phyloP scores from a whole-genome alignment of 176 grass and related monocot genomes.

The Ampelocalamus luodianensis region DNA sequence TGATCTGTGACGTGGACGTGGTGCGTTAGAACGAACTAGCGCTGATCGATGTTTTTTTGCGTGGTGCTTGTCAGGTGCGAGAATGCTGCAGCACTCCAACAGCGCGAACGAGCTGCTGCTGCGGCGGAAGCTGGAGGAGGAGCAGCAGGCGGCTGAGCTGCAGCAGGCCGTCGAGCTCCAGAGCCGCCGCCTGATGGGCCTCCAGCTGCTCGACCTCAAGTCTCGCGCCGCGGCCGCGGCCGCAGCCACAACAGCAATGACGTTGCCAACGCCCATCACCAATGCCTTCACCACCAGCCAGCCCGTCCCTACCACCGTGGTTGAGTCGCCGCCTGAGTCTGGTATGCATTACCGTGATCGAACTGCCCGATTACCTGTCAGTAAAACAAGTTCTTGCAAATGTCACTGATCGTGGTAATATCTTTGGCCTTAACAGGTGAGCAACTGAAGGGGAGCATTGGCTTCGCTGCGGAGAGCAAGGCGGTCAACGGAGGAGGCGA shows the following conservation, averaged over 20 bases:
- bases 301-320: background rate
- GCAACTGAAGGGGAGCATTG: slow-evolving; percentile 36
- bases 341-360: background rate
- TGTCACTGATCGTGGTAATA: slow-evolving; percentile 30
- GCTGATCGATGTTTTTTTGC: background rate
- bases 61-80: slow-evolving; percentile 48
- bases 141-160: slow-evolving; percentile 77
- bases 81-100: slow-evolving; percentile 76
- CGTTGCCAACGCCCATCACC: background rate
- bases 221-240: slow-evolving; percentile 23
- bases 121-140: slow-evolving; percentile 78
- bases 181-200: slow-evolving; percentile 65
- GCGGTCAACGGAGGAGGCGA: slow-evolving; percentile 56
- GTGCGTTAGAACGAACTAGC: background rate
- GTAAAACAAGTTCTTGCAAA: background rate
- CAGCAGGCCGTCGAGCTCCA: slow-evolving; percentile 86
- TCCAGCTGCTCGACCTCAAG: slow-evolving; percentile 74
- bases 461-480: slow-evolving; percentile 39
- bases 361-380: background rate
- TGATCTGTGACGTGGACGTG: background rate
- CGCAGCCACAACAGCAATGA: background rate
- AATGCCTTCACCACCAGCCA: slow-evolving; percentile 37
- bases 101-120: slow-evolving; percentile 65
- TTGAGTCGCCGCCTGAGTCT: slow-evolving; percentile 42
- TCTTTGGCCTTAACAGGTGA: slow-evolving; percentile 49